A percentile compares a stretch with the other conserved stretches of the same genome.
These are phyloP conservation scores for Lasiodiplodia citricola DNA, from an alignment of 2,329 filamentous ascomycete genomes.

Conservation along the genomic window DNA sequence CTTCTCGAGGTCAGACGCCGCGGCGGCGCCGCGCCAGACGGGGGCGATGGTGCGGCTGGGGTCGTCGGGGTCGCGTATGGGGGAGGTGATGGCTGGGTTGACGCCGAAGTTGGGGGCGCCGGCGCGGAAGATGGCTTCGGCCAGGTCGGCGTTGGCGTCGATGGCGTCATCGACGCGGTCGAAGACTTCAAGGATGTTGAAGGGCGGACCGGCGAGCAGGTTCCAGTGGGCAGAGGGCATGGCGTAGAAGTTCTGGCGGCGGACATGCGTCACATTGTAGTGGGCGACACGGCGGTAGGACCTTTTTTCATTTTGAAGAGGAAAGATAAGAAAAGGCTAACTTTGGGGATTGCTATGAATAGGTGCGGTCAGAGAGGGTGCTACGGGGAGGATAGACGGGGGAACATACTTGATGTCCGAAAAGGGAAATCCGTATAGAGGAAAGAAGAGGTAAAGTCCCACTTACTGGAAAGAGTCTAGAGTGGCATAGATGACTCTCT, in stretches of 20 bases:
- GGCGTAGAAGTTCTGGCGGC: conserved; percentile 91
- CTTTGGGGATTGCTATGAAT: background rate
- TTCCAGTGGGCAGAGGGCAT: conserved; percentile 84
- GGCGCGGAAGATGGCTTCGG: conserved; percentile 73
- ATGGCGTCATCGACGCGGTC: conserved; percentile 84
- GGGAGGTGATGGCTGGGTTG: conserved; percentile 50
- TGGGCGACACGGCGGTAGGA: conserved; percentile 87
- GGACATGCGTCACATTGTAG: conserved; percentile 87
- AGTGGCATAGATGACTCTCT: conserved; percentile 77
- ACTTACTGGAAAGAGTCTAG: conserved; percentile 88
- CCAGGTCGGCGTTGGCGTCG: conserved; percentile 82
- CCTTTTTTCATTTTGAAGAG: conserved; percentile 56
- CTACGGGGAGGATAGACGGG: background rate
- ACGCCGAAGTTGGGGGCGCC: conserved; percentile 43
- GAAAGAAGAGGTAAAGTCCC: background rate
- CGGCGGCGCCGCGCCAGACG: conserved; percentile 74
- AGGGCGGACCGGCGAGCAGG: conserved; percentile 79
- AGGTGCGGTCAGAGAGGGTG: background rate
- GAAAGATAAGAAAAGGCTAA: background rate
- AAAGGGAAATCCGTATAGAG: background rate
- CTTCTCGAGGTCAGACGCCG: conserved; percentile 80
- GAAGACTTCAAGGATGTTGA: conserved; percentile 80
- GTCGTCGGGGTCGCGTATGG: conserved; percentile 35
- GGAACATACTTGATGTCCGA: background rate
- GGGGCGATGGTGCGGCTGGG: conserved; percentile 50